Base-by-base conservation (phyloP, 768 basidiomycete species). In the Suillus brevipes region DNA sequence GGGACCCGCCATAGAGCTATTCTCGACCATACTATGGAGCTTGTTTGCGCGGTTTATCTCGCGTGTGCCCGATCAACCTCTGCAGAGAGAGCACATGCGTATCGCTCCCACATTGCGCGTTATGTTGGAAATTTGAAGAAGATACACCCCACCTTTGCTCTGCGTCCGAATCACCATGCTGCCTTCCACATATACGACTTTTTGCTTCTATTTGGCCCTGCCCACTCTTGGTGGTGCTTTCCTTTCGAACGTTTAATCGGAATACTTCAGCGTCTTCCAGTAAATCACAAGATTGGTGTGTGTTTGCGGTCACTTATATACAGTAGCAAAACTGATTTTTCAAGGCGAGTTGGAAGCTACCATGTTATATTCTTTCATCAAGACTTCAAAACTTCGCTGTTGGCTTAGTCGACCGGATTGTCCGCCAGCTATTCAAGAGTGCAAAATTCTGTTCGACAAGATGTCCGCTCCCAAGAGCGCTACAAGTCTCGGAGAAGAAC, bases 161-260 rank as follows among this genome's bases (percentile, higher is more conserved):
- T 47, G 52, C 36, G 62, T 10, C 75, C 73, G 1, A 78, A 78
- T 52, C 76, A 80, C 61, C 78, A 81, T 61, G 60, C 71, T 40
- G 68, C 74, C 2, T 60, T 79, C 9, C 79, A 81, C 45, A 60
- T 78, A 1, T 36, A 66, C 8, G 64, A 73, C 5, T 69, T 73
- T n/a, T 66, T 84, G 4, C 62, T 63, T 3, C 18, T 60, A 1
- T 71, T 76, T 66, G 75, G 76, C 12, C 77, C 74, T 0, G 63
- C 60, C 13, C 77, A 76, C 66, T 66, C 71, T 37, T 74, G 71
- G 58, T 65, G 73, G 65, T 67, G 70, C 10, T 70, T 69, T 43
- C 70, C 72, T 13, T 79, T 75, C 50, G 73, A 80, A 60, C 66
- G 75, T 20, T 74, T 73, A 42, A 78, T 76, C 57, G 70, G 74